phyloP scores from a whole-genome alignment of 2,329 filamentous ascomycete species.

The Stachybotrys elegans region DNA sequence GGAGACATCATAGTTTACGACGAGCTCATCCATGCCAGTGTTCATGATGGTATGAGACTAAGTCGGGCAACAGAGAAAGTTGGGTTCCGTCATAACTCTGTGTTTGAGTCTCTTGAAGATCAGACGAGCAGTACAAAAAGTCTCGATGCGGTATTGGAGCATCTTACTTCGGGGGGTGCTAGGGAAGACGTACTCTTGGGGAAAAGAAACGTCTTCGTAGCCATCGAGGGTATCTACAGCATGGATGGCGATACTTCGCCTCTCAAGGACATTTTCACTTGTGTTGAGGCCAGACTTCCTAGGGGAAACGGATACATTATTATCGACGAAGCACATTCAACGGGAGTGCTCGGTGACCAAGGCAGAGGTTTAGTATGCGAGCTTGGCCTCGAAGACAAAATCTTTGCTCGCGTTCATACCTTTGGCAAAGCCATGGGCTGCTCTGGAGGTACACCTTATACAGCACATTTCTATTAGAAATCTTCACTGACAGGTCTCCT shows the following conservation, averaged over 20 bases:
- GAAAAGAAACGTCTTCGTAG: constrained; percentile 56
- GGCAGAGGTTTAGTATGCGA: constrained; percentile 56
- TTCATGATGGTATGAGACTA: constrained; percentile 70
- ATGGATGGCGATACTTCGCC: constrained; percentile 78
- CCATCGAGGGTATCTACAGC: constrained; percentile 68
- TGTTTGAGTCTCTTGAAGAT: constrained; percentile 15
- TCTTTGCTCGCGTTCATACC: constrained; percentile 57
- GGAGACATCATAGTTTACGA: constrained; percentile 66
- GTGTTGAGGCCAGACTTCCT: constrained; percentile 52
- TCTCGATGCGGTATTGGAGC: constrained; percentile 22
- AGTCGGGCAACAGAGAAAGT: constrained; percentile 47
- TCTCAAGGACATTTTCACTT: constrained; percentile 52
- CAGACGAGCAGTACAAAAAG: not conserved
- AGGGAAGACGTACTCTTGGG: constrained; percentile 29
- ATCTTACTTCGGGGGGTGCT: constrained; percentile 26
- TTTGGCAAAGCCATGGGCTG: constrained; percentile 66
- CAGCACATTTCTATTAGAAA: accelerated
- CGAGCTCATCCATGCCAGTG: constrained; percentile 71
- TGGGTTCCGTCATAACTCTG: constrained; percentile 54
- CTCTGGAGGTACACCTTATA: constrained; percentile 55
- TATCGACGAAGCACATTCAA: constrained; percentile 65
- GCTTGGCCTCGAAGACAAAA: constrained; percentile 46
- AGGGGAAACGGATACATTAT: constrained; percentile 55
- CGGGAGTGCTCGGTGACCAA: constrained; percentile 50
- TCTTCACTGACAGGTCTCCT: not conserved